Percentiles rank a stretch among this genome's conserved stretches.
Evolutionary conservation across 192 early-diverging fungal genomes (phyloP).

Genomic region (Allomyces macrogynus): DNA sequence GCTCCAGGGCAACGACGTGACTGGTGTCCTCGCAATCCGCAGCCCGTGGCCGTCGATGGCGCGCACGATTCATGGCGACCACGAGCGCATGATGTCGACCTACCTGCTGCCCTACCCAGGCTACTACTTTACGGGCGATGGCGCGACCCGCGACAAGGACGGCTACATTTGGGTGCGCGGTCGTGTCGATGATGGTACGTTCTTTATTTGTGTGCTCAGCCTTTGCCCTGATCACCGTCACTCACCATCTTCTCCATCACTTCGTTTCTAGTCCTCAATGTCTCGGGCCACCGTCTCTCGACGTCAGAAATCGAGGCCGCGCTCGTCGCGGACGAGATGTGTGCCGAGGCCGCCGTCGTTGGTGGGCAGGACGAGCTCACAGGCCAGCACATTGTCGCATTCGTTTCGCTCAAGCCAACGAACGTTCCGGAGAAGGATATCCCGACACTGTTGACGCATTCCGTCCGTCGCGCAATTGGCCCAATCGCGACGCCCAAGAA

Average conservation of each 20-base stretch:
- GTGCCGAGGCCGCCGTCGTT: slow-evolving; percentile 80
- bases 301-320: slow-evolving; percentile 91
- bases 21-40: slow-evolving; percentile 76
- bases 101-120: slow-evolving; percentile 77
- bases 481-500: slow-evolving; percentile 80
- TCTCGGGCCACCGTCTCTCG: slow-evolving; percentile 79
- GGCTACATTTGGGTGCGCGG: slow-evolving; percentile 94
- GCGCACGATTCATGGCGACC: slow-evolving; percentile 75
- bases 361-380: slow-evolving; percentile 73
- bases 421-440: slow-evolving; percentile 18
- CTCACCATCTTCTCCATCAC: slow-evolving; percentile 8
- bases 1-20: slow-evolving; percentile 63
- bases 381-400: slow-evolving; percentile 75
- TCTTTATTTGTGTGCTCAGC: too few species aligned
- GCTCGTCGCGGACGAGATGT: slow-evolving; percentile 51
- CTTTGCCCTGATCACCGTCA: slow-evolving; percentile 5
- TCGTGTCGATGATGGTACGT: slow-evolving; percentile 28
- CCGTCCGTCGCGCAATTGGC: slow-evolving; percentile 75
- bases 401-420: slow-evolving; percentile 56
- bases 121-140: slow-evolving; percentile 93
- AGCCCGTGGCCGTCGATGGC: slow-evolving; percentile 82
- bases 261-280: slow-evolving; percentile 76
- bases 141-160: slow-evolving; percentile 72
- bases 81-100: slow-evolving; percentile 78
- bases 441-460: slow-evolving; percentile 39